Percentiles rank a stretch among this genome's conserved stretches.
Conservation (phyloP, 371 early-diverging fungal genomes). For the Mucor sp. region DNA sequence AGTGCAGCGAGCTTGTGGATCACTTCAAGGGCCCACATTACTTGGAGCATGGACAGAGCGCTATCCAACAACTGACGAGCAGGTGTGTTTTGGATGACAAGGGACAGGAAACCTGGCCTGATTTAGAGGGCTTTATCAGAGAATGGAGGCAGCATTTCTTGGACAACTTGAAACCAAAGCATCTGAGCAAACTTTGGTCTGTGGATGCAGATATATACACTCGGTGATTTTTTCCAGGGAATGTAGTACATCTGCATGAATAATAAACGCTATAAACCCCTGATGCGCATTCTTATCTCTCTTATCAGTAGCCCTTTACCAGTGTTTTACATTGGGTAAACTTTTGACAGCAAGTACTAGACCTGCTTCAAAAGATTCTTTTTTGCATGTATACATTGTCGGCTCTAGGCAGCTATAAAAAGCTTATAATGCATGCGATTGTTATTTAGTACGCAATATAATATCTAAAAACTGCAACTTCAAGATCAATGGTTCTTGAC, state of each 20-base stretch:
- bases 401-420: too few species aligned
- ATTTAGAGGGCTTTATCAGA: constrained; percentile 38
- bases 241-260: neutral
- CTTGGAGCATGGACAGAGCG: constrained; percentile 53
- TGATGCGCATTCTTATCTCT: neutral
- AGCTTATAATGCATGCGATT: too few species aligned
- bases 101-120: constrained; percentile 34
- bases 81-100: constrained; percentile 13
- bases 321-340: neutral
- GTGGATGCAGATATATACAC: constrained; percentile 45
- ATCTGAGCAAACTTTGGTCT: constrained; percentile 52
- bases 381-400: too few species aligned
- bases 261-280: neutral
- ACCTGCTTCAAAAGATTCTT: too few species aligned
- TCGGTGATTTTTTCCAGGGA: neutral
- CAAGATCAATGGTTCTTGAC: too few species aligned
- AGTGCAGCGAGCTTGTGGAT: constrained; percentile 40
- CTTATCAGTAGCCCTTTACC: neutral
- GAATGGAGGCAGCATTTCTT: constrained; percentile 62
- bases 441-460: too few species aligned
- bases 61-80: constrained; percentile 35
- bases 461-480: too few species aligned
- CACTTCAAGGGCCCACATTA: constrained; percentile 50
- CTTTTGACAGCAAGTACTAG: neutral
- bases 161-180: constrained; percentile 39